Base-by-base conservation (phyloP, 2,329 filamentous ascomycete species). In the Fusarium pseudocircinatum region DNA sequence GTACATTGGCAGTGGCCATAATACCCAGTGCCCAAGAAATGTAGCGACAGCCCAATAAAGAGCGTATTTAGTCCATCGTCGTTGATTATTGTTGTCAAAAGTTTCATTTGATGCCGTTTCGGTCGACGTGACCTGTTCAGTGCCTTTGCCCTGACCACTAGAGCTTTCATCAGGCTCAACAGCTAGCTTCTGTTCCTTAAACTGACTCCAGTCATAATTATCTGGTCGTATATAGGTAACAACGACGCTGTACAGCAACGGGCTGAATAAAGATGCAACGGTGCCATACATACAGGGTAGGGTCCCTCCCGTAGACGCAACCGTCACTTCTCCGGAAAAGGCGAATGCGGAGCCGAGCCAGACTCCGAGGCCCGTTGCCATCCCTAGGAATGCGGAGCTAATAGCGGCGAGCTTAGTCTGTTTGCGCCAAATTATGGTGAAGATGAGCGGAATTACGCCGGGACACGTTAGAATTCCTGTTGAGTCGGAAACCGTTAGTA, bases 251-350 rank as follows among this genome's bases (percentile, higher is more conserved):
- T 37, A 58, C 1, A 58, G 4, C 2, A 58, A 37, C 4, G 56
- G 32, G 4, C 56, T 58, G 56, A 58, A 58, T 7, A 58, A 34
- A 26, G 56, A 58, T 18, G 42, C 56, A 7, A 58, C 20, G 0
- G 56, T 58, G 7, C 56, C 56, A 6, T 58, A 49, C 56, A 58
- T 58, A 46, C 56, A 58, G 14, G 56, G 56, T 24, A 58, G 15
- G 32, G 56, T 58, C 20, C 32, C 56, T 7, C 24, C 56, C 1
- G 42, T 58, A 1, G 56, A 58, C 2, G 32, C 42, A 10, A 58
- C 32, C 32, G 56, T 49, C 20, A 58, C 40, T 30, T 47, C 20
- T 49, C 56, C 32, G 24, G 56, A 58, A 44, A 58, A 58, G 24
- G 56, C 42, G 7, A 20, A 36, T n/a, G 56, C 56, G 42, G 56